A percentile compares a stretch with the other conserved stretches of the same genome.
Evolutionary conservation across 805 yeast genomes (phyloP).

Genomic region (Saturnispora silvae): DNA sequence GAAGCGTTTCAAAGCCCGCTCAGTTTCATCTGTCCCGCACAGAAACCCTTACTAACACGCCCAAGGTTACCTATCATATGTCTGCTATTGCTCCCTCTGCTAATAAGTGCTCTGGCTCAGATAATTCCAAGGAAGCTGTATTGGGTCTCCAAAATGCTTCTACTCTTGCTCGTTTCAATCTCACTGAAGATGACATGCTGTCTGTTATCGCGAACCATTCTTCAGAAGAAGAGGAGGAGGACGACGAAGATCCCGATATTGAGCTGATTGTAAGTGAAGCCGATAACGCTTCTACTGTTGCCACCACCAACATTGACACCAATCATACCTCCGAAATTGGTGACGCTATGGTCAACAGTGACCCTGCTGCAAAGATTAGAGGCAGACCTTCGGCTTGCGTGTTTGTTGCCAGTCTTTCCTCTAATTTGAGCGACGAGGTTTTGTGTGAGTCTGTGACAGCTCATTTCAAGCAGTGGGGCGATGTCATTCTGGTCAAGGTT

Average conservation of each 20-base stretch:
- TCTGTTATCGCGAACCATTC: background rate
- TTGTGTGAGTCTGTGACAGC: conserved; percentile 56
- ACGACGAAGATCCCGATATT: background rate
- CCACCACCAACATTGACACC: background rate
- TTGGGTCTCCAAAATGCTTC: background rate
- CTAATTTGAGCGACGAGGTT: conserved; percentile 57
- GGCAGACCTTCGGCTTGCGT: conserved; percentile 81
- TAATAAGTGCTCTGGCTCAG: background rate
- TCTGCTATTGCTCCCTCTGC: background rate
- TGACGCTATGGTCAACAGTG: conserved; percentile 8
- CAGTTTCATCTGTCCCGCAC: background rate
- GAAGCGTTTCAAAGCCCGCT: too few species aligned
- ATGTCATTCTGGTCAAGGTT: conserved; percentile 64
- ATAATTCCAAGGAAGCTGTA: background rate
- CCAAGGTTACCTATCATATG: too few species aligned
- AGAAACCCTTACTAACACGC: background rate
- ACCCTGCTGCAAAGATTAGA: conserved; percentile 17
- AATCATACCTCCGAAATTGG: background rate
- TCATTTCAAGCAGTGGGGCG: conserved; percentile 66
- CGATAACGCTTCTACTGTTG: background rate
- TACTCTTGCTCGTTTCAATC: background rate
- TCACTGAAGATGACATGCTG: background rate
- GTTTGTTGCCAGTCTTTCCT: conserved; percentile 77
- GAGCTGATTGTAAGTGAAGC: background rate
- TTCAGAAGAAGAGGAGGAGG: background rate